phyloP scores from a whole-genome alignment of 2,329 filamentous ascomycete species.

The Aspergillus carbonarius region DNA sequence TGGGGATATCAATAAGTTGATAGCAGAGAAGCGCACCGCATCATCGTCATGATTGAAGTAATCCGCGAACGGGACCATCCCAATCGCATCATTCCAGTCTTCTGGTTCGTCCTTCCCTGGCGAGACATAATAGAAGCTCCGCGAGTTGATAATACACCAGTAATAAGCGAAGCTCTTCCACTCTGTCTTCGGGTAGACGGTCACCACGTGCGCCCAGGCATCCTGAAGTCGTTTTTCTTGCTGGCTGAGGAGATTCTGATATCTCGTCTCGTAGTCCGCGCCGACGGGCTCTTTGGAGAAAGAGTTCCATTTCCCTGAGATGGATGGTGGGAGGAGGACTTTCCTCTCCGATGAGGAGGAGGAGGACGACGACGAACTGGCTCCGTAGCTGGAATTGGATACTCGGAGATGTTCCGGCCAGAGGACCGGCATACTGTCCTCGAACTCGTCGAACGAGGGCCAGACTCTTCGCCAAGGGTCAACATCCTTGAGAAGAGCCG shows the following conservation, averaged over 20 bases:
- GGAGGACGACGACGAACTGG: constrained; percentile 17
- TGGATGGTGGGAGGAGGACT: constrained; percentile 32
- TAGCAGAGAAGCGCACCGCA: constrained; percentile 24
- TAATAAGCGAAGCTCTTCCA: constrained; percentile 50
- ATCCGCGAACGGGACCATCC: constrained; percentile 42
- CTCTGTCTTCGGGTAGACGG: constrained; percentile 40
- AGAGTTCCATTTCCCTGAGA: constrained; percentile 38
- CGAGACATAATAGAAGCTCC: constrained; percentile 58
- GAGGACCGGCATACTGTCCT: constrained; percentile 56
- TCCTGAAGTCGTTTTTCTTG: constrained; percentile 56
- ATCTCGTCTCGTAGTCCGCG: constrained; percentile 28
- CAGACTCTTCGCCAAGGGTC: constrained; percentile 65
- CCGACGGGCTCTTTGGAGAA: constrained; percentile 22
- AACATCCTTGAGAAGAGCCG: constrained; percentile 48
- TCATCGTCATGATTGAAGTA: constrained; percentile 44
- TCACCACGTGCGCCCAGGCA: constrained; percentile 50
- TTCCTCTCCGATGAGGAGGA: neutral
- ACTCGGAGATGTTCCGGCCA: constrained; percentile 49
- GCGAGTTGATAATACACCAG: constrained; percentile 59
- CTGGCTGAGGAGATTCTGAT: constrained; percentile 41
- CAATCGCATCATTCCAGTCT: constrained; percentile 41
- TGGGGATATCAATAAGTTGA: no score
- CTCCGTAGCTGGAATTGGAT: constrained; percentile 27
- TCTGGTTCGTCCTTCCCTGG: constrained; percentile 33
- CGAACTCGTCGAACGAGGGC: constrained; percentile 62